Evolutionary conservation across 108 stramenopile genomes (phyloP).

Genomic region (Nitzschia sp.): DNA sequence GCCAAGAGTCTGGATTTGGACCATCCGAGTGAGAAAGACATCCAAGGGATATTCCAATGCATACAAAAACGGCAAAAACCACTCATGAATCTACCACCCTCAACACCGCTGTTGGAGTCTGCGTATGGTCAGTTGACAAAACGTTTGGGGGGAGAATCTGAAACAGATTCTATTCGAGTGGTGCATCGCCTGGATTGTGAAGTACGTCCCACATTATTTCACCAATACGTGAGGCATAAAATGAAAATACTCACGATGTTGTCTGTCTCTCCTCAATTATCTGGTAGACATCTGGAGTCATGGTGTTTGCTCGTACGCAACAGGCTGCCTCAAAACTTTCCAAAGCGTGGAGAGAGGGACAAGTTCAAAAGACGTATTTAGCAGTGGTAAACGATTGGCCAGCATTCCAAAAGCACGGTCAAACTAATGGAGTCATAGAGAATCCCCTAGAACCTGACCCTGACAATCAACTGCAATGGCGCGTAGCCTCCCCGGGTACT

Average conservation of each 20-base stretch:
- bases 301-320: slow-evolving; percentile 66
- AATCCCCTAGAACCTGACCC: slow-evolving; percentile 45
- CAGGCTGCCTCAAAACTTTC: slow-evolving; percentile 54
- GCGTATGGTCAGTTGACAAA: slow-evolving; percentile 63
- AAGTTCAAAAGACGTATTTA: slow-evolving; percentile 56
- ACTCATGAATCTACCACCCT: slow-evolving; percentile 50
- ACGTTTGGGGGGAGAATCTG: slow-evolving; percentile 24
- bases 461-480: slow-evolving; percentile 64
- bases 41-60: slow-evolving; percentile 14
- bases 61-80: slow-evolving; percentile 42
- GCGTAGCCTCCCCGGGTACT: slow-evolving; percentile 35
- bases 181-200: slow-evolving; percentile 81
- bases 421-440: slow-evolving; percentile 49
- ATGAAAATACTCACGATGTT: no score
- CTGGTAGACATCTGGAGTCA: slow-evolving; percentile 58
- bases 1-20: slow-evolving; percentile 40
- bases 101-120: slow-evolving; percentile 60
- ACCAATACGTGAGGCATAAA: no score
- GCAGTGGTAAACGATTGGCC: slow-evolving; percentile 58
- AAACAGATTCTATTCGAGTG: slow-evolving; percentile 18
- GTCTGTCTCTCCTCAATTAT: no score
- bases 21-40: not conserved
- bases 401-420: slow-evolving; percentile 37
- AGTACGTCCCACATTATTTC: slow-evolving; percentile 7
- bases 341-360: slow-evolving; percentile 53